Conservation (phyloP, 2,329 filamentous ascomycete species). For the Diaporthe destruens region DNA sequence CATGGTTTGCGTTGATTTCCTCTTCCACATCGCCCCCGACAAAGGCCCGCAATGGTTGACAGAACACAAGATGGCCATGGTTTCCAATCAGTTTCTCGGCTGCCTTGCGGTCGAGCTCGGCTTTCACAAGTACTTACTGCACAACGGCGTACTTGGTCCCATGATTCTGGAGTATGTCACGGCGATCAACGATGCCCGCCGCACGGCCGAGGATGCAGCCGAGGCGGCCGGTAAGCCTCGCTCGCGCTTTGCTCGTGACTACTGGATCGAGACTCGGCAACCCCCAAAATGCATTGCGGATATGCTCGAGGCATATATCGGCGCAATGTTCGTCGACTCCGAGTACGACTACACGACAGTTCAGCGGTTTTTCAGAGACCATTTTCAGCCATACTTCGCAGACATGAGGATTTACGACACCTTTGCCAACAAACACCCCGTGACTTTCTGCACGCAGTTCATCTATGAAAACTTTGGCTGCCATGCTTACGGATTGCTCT, state of each 20-base stretch:
- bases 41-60: conserved; percentile 97
- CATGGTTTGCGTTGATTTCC: conserved; percentile 84
- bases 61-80: conserved; percentile 99
- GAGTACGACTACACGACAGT: conserved; percentile 81
- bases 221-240: conserved; percentile 51
- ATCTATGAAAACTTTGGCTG: conserved; percentile 77
- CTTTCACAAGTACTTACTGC: conserved; percentile 79
- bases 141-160: conserved; percentile 59
- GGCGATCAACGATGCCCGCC: conserved; percentile 62
- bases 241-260: conserved; percentile 67
- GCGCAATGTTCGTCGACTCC: conserved; percentile 92
- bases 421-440: conserved; percentile 88
- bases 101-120: conserved; percentile 82
- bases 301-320: conserved; percentile 88
- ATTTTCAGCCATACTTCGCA: conserved; percentile 82
- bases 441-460: conserved; percentile 76
- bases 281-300: conserved; percentile 86
- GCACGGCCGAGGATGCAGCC: conserved; percentile 51
- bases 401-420: conserved; percentile 91
- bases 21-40: conserved; percentile 81
- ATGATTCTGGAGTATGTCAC: conserved; percentile 67
- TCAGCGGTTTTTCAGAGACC: conserved; percentile 79
- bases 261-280: conserved; percentile 73
- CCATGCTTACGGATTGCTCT: conserved; percentile 66
- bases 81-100: conserved; percentile 93